Evolutionary conservation across 345 rosid genomes (phyloP), one percentile per base, ranked within the genome.

Genomic region (Citrus australasica): DNA sequence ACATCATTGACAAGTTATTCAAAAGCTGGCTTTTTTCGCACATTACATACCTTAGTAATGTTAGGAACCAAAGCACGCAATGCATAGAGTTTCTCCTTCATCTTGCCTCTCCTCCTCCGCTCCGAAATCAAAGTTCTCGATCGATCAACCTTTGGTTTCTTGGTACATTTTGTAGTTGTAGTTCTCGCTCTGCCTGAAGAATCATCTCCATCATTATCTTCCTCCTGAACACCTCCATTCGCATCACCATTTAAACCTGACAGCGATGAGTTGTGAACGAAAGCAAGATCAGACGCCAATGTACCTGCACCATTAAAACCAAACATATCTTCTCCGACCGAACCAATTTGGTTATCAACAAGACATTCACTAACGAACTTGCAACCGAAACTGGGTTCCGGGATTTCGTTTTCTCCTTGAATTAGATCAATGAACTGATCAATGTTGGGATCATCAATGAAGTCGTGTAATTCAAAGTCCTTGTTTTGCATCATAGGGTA

Each of bases 11-110:
- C 8, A 59, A 22, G 28, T 3, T 22, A 22, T 2, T 59, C 27
- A 59, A n/a, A 59, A 3, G 11, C 28, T 7, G 24, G 62, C 28
- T n/a, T 9, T 48, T 24, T 2, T 22, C 8, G 16, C 22, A 51
- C 48, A 5, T 17, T 17, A 3, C 68, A 5, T 87, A 91, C 97
- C 97, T 94, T 94, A 21, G 98, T 93, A 73, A 94, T 92, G 87
- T 90, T 92, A 9, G 98, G 98, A 80, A 94, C 98, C 73, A 93
- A 81, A 16, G 98, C 87, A 67, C 98, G 89, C 85, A 94, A 83
- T 3, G 91, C 92, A 56, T 92, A 91, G 70, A 94, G 98, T 87
- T 89, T 93, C 81, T 95, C 98, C 87, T 93, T 95, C 98, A 90
- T 95, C 73, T 90, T 83, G 6, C 92, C 90, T 72, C 98, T 86